Evolutionary conservation across 345 rosid species (phyloP).

Genomic region (Capsella bursapastoris): DNA sequence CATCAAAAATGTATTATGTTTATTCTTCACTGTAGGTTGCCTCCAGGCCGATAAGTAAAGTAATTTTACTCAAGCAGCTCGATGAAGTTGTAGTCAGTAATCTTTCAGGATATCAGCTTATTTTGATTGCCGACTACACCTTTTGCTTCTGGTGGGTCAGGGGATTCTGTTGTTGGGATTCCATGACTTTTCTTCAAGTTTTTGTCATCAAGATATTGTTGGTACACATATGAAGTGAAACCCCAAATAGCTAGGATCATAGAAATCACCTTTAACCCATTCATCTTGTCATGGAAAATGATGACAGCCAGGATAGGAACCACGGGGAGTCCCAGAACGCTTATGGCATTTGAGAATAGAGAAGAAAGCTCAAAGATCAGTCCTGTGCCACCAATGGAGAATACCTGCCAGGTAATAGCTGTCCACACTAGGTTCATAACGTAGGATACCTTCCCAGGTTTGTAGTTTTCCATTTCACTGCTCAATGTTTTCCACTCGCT

Average conservation of each 20-base stretch:
- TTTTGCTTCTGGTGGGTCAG: conserved; percentile 27
- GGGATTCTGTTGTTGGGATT: conserved; percentile 25
- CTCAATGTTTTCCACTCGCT: conserved; percentile 57
- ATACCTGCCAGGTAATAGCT: conserved; percentile 57
- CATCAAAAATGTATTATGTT: conserved; percentile 15
- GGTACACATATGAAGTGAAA: conserved; percentile 51
- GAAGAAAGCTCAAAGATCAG: conserved; percentile 65
- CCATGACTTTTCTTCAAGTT: conserved; percentile 19
- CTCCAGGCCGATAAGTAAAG: conserved; percentile 9
- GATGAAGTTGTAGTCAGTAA: conserved; percentile 13
- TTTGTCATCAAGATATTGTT: conserved; percentile 47
- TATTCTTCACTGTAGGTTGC: conserved; percentile 14
- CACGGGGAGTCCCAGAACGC: conserved; percentile 65
- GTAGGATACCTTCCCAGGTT: conserved; percentile 58
- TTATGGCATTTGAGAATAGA: conserved; percentile 61
- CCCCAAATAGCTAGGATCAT: conserved; percentile 77
- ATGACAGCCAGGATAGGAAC: conserved; percentile 67
- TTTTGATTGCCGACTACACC: conserved; percentile 11
- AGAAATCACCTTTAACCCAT: conserved; percentile 63
- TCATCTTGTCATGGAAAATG: conserved; percentile 67
- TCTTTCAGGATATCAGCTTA: conserved; percentile 1
- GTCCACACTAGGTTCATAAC: conserved; percentile 58
- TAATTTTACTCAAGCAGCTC: conserved; percentile 9
- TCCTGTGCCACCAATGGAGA: conserved; percentile 52
- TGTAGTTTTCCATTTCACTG: conserved; percentile 55